A percentile compares a stretch with the other conserved stretches of the same genome.
phyloP scores from a whole-genome alignment of 441 rosid species.

The Raphanus hybrid region DNA sequence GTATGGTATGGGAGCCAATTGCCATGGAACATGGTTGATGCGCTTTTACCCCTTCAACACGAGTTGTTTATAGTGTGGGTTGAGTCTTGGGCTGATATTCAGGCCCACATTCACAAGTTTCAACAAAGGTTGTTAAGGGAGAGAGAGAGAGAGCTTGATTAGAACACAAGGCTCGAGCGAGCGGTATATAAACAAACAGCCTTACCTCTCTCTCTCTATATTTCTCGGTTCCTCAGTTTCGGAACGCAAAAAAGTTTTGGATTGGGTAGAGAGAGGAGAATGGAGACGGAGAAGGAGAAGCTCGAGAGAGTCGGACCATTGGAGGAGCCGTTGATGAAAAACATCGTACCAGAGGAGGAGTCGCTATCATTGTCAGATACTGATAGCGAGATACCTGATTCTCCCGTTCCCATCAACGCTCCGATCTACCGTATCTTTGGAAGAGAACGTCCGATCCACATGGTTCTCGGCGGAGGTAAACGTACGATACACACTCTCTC shows the following conservation, averaged over 20 bases:
- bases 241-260: background rate
- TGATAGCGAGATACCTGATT: slow-evolving; percentile 53
- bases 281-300: slow-evolving; percentile 36
- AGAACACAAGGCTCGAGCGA: background rate
- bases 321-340: slow-evolving; percentile 65
- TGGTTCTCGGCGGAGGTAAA: slow-evolving; percentile 75
- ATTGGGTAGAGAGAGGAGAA: background rate
- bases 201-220: background rate
- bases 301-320: slow-evolving; percentile 39
- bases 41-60: slow-evolving; percentile 15
- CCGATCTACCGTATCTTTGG: slow-evolving; percentile 68
- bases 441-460: slow-evolving; percentile 65
- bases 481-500: slow-evolving; percentile 44
- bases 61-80: slow-evolving; percentile 14
- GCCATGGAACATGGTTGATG: background rate
- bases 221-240: slow-evolving; percentile 10
- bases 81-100: background rate
- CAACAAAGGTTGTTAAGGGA: background rate
- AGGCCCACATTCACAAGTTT: slow-evolving; percentile 17
- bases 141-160: background rate
- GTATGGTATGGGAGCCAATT: slow-evolving; percentile 28
- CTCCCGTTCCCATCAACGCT: slow-evolving; percentile 50
- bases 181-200: slow-evolving; percentile 16
- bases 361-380: slow-evolving; percentile 59
- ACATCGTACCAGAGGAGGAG: slow-evolving; percentile 51